phyloP scores from a whole-genome alignment of 192 early-diverging fungal species.

The Coemansia reversa region DNA sequence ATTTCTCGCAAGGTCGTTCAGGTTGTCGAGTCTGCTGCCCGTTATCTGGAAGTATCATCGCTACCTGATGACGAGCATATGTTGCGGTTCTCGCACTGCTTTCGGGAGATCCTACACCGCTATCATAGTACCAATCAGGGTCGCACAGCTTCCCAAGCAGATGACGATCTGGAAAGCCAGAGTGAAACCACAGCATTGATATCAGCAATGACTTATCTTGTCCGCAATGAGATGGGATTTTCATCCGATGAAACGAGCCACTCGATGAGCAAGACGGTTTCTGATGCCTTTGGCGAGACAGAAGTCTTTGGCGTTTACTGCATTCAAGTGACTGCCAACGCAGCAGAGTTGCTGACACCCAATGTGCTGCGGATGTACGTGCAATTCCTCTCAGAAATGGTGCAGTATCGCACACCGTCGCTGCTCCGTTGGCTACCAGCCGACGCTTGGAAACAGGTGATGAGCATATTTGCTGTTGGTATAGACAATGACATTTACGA shows the following conservation, averaged over 20 bases:
- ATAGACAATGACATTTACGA: conserved; percentile 45
- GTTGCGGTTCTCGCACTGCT: conserved; percentile 34
- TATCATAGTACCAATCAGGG: conserved; percentile 20
- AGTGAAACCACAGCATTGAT: conserved; percentile 30
- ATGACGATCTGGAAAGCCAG: conserved; percentile 29
- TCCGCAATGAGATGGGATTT: conserved; percentile 52
- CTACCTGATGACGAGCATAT: conserved; percentile 42
- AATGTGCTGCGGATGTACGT: conserved; percentile 43
- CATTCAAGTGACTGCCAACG: conserved; percentile 29
- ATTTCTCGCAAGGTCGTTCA: conserved; percentile 34
- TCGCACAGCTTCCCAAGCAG: not conserved
- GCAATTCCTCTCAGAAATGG: conserved; percentile 47
- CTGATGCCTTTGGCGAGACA: conserved; percentile 49
- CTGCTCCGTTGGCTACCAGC: conserved; percentile 48
- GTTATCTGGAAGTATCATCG: conserved; percentile 43
- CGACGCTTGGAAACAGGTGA: conserved; percentile 23
- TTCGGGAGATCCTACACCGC: conserved; percentile 26
- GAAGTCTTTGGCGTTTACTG: conserved; percentile 50
- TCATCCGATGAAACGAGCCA: conserved; percentile 29
- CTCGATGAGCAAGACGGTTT: conserved; percentile 23
- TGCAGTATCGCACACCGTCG: conserved; percentile 46
- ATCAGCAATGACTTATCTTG: conserved; percentile 34
- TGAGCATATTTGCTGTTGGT: conserved; percentile 37
- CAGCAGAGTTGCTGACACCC: conserved; percentile 31
- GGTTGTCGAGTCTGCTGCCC: conserved; percentile 38